phyloP scores from a whole-genome alignment of 2,329 filamentous ascomycete species.

The Nemania bipapillata region DNA sequence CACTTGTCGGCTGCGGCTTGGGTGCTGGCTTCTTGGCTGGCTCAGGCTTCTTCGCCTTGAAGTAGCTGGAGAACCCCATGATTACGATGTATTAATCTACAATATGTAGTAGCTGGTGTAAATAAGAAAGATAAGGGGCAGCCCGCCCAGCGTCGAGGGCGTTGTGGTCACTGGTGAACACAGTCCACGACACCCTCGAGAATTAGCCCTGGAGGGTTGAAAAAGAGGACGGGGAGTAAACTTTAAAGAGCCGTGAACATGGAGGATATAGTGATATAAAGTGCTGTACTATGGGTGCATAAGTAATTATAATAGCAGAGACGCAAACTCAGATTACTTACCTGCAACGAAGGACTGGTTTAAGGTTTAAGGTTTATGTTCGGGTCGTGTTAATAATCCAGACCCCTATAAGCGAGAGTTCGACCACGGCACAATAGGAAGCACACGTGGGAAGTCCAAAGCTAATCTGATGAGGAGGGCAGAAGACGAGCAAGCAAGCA shows the following conservation, averaged over 20 bases:
- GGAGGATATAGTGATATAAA: neutral
- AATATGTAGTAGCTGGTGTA: constrained; percentile 6
- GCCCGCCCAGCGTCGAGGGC: constrained; percentile 24
- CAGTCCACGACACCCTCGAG: neutral
- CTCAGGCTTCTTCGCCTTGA: constrained; percentile 65
- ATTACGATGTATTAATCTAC: constrained; percentile 22
- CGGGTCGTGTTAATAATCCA: constrained; percentile 7
- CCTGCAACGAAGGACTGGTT: constrained; percentile 19
- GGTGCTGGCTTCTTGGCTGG: constrained; percentile 44
- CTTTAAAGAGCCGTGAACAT: neutral
- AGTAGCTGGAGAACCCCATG: constrained; percentile 73
- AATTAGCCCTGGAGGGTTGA: neutral
- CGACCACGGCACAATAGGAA: constrained; percentile 10
- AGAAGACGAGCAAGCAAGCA: neutral
- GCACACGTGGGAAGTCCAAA: neutral
- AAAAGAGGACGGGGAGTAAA: neutral
- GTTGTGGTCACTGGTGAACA: constrained; percentile 5
- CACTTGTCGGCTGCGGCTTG: constrained; percentile 43
- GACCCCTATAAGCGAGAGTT: constrained; percentile 27
- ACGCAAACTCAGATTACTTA: constrained; percentile 1
- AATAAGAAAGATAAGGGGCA: constrained; percentile 21
- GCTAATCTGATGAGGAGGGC: constrained; percentile 12
- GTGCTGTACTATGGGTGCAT: neutral
- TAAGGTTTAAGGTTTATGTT: neutral
- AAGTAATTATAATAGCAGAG: neutral